A percentile compares a stretch with the other conserved stretches of the same genome.
Conservation (phyloP, 176 grass and related monocot species). For the Aegilops longissima region DNA sequence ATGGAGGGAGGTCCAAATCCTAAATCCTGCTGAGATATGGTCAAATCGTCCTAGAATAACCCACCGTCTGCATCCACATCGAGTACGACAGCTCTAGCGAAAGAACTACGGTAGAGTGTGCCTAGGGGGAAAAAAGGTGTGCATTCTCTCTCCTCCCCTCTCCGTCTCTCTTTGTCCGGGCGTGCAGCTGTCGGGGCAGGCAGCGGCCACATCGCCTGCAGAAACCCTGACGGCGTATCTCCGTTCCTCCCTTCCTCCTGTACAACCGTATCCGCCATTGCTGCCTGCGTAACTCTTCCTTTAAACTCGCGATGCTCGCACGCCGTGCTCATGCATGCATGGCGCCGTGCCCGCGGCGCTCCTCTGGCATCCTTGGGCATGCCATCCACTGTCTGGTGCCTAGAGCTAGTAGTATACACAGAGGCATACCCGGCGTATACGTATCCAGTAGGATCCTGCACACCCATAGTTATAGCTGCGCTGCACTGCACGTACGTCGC, state of each 20-base stretch:
- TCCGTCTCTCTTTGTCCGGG: neutral
- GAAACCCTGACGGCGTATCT: constrained; percentile 29
- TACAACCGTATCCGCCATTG: constrained; percentile 15
- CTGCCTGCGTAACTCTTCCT: constrained; percentile 3
- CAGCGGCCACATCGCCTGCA: neutral
- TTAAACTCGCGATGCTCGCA: neutral
- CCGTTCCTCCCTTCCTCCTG: neutral
- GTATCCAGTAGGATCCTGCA: neutral
- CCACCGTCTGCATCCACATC: neutral
- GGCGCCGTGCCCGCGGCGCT: neutral
- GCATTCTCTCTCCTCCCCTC: neutral
- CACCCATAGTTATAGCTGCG: neutral
- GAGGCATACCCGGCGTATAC: neutral
- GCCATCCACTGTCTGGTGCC: neutral
- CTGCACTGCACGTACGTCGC: neutral
- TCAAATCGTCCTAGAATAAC: constrained; percentile 2
- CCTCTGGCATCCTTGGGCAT: neutral
- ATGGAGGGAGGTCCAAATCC: too few species aligned
- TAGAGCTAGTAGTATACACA: neutral
- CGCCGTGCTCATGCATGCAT: neutral
- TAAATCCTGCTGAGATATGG: neutral
- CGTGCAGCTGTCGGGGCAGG: neutral
- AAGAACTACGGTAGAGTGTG: too few species aligned
- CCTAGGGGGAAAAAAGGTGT: too few species aligned
- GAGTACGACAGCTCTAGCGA: neutral